phyloP scores from a whole-genome alignment of 495 filamentous ascomycete species.

The Pseudomonodictys pantanalensis region DNA sequence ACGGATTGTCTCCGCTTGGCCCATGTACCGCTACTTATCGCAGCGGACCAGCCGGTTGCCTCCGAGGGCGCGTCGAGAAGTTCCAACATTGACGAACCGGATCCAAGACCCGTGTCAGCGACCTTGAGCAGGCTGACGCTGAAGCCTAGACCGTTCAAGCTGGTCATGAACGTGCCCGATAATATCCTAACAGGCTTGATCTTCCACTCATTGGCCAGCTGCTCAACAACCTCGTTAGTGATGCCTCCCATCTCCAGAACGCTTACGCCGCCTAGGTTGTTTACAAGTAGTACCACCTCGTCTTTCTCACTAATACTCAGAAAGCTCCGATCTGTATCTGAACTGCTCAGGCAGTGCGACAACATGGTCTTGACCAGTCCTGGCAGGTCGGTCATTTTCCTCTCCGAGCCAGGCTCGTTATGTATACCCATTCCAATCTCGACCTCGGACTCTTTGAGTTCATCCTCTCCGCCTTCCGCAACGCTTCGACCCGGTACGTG shows the following conservation, averaged over 20 bases:
- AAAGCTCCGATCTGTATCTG: constrained; percentile 79
- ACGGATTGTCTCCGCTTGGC: constrained; percentile 38
- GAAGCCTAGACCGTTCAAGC: constrained; percentile 89
- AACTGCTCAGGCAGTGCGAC: constrained; percentile 70
- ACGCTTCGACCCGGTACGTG: constrained; percentile 78
- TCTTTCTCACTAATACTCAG: constrained; percentile 62
- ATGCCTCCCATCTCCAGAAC: constrained; percentile 86
- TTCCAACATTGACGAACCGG: constrained; percentile 75
- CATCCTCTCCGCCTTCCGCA: constrained; percentile 49
- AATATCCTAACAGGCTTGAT: constrained; percentile 70
- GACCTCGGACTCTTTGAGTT: constrained; percentile 66
- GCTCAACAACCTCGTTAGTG: constrained; percentile 77
- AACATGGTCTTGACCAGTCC: constrained; percentile 78
- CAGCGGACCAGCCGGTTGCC: constrained; percentile 78
- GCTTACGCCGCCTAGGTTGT: constrained; percentile 93
- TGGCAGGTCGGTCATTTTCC: constrained; percentile 62
- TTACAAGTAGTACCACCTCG: constrained; percentile 75
- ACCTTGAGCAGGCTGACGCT: constrained; percentile 81
- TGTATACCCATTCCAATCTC: constrained; percentile 99
- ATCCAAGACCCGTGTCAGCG: constrained; percentile 72
- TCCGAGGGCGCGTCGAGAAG: constrained; percentile 83
- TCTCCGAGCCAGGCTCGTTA: constrained; percentile 85
- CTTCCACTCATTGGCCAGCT: constrained; percentile 64
- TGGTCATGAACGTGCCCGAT: constrained; percentile 74
- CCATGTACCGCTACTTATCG: constrained; percentile 59